Evolutionary conservation across 2,329 filamentous ascomycete species (phyloP).

Genomic region (Dothiorella sarmentorum): DNA sequence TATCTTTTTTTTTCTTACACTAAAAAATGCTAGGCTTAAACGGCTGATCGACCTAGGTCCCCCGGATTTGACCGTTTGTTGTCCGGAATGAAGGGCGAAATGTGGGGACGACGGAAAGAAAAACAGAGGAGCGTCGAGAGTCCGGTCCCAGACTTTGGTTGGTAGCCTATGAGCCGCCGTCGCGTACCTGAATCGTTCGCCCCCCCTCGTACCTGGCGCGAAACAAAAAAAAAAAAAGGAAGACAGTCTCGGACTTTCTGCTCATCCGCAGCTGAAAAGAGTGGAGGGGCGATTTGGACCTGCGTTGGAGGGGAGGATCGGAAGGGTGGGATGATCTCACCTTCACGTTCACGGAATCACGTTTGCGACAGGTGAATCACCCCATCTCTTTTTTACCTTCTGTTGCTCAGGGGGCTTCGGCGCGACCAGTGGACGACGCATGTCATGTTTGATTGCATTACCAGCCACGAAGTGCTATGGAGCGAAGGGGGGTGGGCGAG

Average conservation of each 20-base stretch:
- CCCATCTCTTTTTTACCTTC: too few relatives aligned
- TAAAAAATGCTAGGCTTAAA: too few relatives aligned
- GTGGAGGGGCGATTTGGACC: too few relatives aligned
- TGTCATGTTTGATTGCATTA: not conserved
- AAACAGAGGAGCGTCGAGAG: too few relatives aligned
- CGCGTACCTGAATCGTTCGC: not conserved
- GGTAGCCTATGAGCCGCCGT: not conserved
- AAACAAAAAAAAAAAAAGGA: not conserved
- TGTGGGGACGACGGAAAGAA: not conserved
- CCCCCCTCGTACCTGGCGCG: not conserved
- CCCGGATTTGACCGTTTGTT: not conserved
- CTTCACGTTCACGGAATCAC: not conserved
- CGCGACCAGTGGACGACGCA: not conserved
- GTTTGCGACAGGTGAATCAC: not conserved
- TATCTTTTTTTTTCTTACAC: too few relatives aligned
- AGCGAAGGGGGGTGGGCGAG: not conserved
- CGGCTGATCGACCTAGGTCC: not conserved
- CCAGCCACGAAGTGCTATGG: not conserved
- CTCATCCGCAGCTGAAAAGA: too few relatives aligned
- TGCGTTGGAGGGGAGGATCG: not conserved
- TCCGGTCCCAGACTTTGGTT: not conserved
- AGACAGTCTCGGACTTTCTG: constrained; percentile 8
- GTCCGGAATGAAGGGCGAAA: constrained; percentile 4
- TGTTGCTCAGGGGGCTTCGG: too few relatives aligned
- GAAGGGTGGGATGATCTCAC: not conserved